phyloP scores from a whole-genome alignment of 1,284 basidiomycete species.

The Phellinidium pouzarii region DNA sequence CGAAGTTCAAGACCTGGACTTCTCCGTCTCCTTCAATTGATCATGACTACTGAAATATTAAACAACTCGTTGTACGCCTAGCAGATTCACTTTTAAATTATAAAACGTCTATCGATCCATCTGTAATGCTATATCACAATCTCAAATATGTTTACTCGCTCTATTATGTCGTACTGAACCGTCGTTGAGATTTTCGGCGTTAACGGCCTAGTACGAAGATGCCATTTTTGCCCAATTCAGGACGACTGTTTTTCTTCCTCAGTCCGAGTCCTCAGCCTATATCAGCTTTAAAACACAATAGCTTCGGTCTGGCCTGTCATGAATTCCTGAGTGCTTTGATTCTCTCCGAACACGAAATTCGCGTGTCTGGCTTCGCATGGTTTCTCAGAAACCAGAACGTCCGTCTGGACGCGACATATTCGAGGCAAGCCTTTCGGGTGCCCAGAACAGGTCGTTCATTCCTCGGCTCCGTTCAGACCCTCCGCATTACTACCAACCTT shows the following conservation, averaged over 20 bases:
- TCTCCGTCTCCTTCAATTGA: conserved; percentile 1
- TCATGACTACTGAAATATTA: neutral
- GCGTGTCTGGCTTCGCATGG: conserved; percentile 8
- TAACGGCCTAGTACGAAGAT: too few relatives aligned
- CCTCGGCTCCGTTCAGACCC: conserved; percentile 53
- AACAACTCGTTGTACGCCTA: too few relatives aligned
- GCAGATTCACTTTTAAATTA: neutral
- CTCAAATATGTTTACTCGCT: too few relatives aligned
- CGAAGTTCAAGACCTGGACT: conserved; percentile 13
- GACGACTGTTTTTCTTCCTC: too few relatives aligned
- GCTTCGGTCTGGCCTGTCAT: neutral
- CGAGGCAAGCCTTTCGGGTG: conserved; percentile 44
- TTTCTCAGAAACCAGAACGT: conserved; percentile 9
- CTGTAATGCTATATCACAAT: too few relatives aligned
- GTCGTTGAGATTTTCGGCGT: too few relatives aligned
- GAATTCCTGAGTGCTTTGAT: conserved; percentile 2
- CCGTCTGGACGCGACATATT: conserved; percentile 40
- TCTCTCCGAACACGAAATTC: neutral
- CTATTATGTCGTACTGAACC: too few relatives aligned
- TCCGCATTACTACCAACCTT: conserved; percentile 30
- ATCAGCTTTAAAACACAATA: too few relatives aligned
- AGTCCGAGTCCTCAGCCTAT: too few relatives aligned
- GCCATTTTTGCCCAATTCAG: too few relatives aligned
- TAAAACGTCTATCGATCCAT: too few relatives aligned
- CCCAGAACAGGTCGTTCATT: conserved; percentile 48